These are phyloP conservation scores for Hibiscus tridactylites DNA, from an alignment of 345 rosid species.

Conservation along the genomic window DNA sequence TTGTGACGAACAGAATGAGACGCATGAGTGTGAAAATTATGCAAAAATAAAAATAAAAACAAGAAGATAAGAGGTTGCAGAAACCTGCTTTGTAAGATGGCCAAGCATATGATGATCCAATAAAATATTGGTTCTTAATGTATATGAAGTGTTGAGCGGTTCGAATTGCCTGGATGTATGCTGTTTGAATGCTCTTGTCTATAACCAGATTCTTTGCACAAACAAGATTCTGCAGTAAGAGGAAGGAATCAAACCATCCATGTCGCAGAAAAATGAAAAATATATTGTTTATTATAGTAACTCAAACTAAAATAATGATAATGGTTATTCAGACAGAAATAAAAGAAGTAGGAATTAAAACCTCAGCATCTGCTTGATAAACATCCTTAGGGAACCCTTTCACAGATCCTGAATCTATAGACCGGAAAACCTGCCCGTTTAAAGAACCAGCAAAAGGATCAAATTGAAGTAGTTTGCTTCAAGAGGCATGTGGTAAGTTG, in stretches of 20 bases:
- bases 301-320: too few relatives aligned
- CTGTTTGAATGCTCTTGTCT: slow-evolving; percentile 85
- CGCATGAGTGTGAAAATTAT: not conserved
- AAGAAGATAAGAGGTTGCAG: not conserved
- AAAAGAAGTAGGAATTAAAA: not conserved
- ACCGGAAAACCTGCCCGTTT: not conserved
- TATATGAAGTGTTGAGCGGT: slow-evolving; percentile 75
- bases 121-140: not conserved
- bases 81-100: not conserved
- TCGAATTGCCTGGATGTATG: slow-evolving; percentile 86
- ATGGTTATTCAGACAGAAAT: too few relatives aligned
- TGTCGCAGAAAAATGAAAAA: too few relatives aligned
- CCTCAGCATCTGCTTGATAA: not conserved
- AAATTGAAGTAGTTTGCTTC: not conserved
- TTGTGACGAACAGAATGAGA: not conserved
- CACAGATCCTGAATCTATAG: slow-evolving; percentile 1
- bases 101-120: not conserved
- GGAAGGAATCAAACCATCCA: too few relatives aligned
- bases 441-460: not conserved
- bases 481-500: not conserved
- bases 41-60: not conserved
- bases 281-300: too few relatives aligned
- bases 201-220: slow-evolving; percentile 81
- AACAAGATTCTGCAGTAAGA: slow-evolving; percentile 11
- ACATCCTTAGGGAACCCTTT: not conserved